Percentiles rank a stretch among this genome's conserved stretches.
Conservation (phyloP, 345 rosid genomes). For the Eucalyptus rudis region DNA sequence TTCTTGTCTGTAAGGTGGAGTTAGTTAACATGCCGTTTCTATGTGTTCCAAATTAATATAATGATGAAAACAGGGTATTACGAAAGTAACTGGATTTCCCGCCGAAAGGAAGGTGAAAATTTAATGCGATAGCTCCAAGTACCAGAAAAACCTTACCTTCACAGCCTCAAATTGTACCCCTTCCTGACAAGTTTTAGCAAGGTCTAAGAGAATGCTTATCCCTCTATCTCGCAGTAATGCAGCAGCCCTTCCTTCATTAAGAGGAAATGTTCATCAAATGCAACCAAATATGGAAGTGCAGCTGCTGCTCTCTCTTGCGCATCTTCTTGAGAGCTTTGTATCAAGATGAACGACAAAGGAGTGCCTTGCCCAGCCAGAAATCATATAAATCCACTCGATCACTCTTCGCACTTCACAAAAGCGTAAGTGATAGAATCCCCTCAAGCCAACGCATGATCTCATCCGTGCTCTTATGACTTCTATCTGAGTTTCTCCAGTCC, state of each 20-base stretch:
- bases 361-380: conserved; percentile 83
- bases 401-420: conserved; percentile 53
- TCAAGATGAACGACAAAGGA: conserved; percentile 44
- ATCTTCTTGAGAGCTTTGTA: conserved; percentile 71
- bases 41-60: not conserved
- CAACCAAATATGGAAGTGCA: conserved; percentile 76
- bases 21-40: not conserved
- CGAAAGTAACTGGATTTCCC: not conserved
- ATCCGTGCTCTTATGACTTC: conserved; percentile 22
- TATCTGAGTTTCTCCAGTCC: conserved; percentile 35
- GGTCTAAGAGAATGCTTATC: conserved; percentile 51
- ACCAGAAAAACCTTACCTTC: conserved; percentile 23
- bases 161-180: conserved; percentile 83
- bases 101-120: not conserved
- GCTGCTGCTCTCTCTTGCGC: conserved; percentile 84
- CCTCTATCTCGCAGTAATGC: conserved; percentile 76
- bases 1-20: too few relatives aligned
- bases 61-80: not conserved
- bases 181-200: conserved; percentile 78
- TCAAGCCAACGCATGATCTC: conserved; percentile 66
- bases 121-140: not conserved
- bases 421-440: conserved; percentile 61
- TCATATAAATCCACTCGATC: conserved; percentile 49
- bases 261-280: conserved; percentile 59
- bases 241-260: conserved; percentile 72